Evolutionary conservation across 2,329 filamentous ascomycete species (phyloP), one percentile per base, ranked within the genome.

Genomic region (Exophiala xenobiotica): DNA sequence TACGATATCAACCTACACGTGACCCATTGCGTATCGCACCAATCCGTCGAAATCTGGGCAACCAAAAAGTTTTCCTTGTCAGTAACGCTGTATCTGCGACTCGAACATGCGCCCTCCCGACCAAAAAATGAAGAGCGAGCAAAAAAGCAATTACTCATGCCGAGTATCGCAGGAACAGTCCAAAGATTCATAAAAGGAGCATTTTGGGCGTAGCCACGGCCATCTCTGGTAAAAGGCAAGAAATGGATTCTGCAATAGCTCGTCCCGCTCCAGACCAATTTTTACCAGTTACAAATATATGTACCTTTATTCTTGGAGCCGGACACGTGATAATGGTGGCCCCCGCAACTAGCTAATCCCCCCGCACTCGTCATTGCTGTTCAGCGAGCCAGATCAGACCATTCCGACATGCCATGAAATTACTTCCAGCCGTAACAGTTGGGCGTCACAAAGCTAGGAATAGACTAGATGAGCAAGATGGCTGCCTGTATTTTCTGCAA

Each of bases 401-500:
- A 4, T 31, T 3, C 4, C 4, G n/a, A 35, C 31, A 5, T 35
- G n/a, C 9, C 31, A n/a, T n/a, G n/a, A n/a, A n/a, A n/a, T 46
- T 27, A 8, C 20, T 39, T 18, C 14, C 37, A 14, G 19, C 35
- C 37, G 19, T 4, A 7, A 39, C 9, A 12, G 18, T 6, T 18
- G 40, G 27, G 5, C 12, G 9, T 7, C n/a, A 23, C 5, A 26
- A 26, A 4, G n/a, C 29, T 16, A 18, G 19, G n/a, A 18, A 11
- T 11, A 6, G 35, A 39, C n/a, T 8, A 20, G 53, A 56, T 48
- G 52, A 57, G 46, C 43, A 63, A 42, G 44, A 56, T 43, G 48
- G 79, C 85, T 47, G 78, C 86, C 58, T 99, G 93, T 70, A 90
- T 97, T 67, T 99, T 99, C 77, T 99, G 93, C 80, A 95, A 90